Percentiles rank a stretch among this genome's conserved stretches.
Evolutionary conservation across 371 early-diverging fungal genomes (phyloP).

Genomic region (Phascolomyces articulosus): DNA sequence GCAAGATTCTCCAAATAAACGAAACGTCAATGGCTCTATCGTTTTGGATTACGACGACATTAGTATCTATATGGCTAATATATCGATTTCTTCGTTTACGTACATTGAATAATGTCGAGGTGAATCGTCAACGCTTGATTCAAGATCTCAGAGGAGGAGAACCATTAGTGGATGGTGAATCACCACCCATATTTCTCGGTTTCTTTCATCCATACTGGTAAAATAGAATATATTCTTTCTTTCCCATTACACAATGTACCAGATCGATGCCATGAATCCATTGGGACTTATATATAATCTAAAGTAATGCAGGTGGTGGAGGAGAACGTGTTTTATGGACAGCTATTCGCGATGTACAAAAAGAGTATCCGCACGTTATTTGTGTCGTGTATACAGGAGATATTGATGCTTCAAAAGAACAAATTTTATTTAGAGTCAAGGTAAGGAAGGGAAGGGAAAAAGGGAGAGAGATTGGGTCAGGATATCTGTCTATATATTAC

Average conservation of each 20-base stretch:
- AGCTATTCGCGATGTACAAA: constrained; percentile 76
- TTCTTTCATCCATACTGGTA: constrained; percentile 93
- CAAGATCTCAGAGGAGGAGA: constrained; percentile 22
- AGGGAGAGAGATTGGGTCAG: too few species aligned
- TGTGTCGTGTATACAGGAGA: constrained; percentile 87
- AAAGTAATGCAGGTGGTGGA: constrained; percentile 92
- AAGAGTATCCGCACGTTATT: constrained; percentile 60
- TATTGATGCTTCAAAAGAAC: constrained; percentile 46
- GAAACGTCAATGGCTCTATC: constrained; percentile 23
- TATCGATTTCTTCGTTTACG: constrained; percentile 21
- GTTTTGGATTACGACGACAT: constrained; percentile 28
- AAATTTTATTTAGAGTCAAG: constrained; percentile 66
- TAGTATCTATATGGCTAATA: constrained; percentile 13
- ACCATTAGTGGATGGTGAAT: constrained; percentile 11
- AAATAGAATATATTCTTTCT: too few species aligned
- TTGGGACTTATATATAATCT: background rate
- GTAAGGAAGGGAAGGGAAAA: too few species aligned
- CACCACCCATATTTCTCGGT: constrained; percentile 51
- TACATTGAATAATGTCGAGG: constrained; percentile 16
- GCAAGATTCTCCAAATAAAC: background rate
- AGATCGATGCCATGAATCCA: too few species aligned
- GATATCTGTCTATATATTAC: too few species aligned
- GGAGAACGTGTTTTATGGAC: constrained; percentile 97
- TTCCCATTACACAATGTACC: background rate
- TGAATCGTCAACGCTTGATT: constrained; percentile 26